Percentiles rank a stretch among this genome's conserved stretches.
Conservation (phyloP, 768 basidiomycete genomes). For the Panellus pusillus region DNA sequence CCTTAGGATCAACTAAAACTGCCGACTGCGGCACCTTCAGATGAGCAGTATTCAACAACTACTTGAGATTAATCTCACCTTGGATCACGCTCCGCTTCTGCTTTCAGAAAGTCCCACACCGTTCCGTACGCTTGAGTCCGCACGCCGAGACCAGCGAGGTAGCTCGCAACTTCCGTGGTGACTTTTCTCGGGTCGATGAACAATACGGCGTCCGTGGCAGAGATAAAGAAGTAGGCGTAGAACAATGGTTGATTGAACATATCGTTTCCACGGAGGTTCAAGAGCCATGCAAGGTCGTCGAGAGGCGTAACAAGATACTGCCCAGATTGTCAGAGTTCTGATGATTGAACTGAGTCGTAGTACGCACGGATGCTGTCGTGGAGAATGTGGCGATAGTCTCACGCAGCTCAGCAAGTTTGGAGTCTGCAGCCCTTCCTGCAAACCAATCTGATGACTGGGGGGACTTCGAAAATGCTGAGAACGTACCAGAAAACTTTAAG, state of each 20-base stretch:
- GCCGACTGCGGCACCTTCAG: constrained; percentile 23
- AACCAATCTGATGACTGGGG: background rate
- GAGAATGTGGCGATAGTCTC: constrained; percentile 44
- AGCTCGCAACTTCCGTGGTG: constrained; percentile 32
- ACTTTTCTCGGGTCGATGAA: constrained; percentile 56
- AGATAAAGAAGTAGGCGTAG: constrained; percentile 68
- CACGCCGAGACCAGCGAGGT: constrained; percentile 48
- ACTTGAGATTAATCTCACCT: constrained; percentile 27
- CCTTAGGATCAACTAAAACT: constrained; percentile 58
- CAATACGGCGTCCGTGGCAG: constrained; percentile 41
- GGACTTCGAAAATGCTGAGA: background rate
- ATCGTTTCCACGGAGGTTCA: constrained; percentile 70
- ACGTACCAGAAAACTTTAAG: constrained; percentile 40
- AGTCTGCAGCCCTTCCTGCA: constrained; percentile 38
- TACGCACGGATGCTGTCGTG: constrained; percentile 39
- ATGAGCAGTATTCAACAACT: background rate
- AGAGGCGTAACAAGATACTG: constrained; percentile 58
- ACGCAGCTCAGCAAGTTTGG: constrained; percentile 54
- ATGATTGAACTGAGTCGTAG: constrained; percentile 26
- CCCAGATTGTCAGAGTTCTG: constrained; percentile 32
- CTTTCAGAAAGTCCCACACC: constrained; percentile 49
- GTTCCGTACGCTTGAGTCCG: constrained; percentile 51
- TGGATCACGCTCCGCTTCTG: constrained; percentile 51
- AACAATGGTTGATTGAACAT: constrained; percentile 70
- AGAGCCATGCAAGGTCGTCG: constrained; percentile 73